Base-by-base conservation (phyloP, 2,329 filamentous ascomycete species). In the Cercospora zeina region DNA sequence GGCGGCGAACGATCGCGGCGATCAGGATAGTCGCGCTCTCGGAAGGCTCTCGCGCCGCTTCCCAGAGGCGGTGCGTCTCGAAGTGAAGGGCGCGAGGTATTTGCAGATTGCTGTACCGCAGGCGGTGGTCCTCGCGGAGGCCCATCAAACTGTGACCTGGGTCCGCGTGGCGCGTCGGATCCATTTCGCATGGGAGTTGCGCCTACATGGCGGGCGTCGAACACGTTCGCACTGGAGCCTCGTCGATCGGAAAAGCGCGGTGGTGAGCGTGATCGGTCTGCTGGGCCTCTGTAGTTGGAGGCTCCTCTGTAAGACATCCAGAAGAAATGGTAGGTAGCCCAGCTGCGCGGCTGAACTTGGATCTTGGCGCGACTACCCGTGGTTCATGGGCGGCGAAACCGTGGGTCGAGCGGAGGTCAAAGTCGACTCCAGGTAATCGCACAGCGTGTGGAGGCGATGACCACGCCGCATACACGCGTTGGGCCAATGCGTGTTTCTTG, bases 121-220 rank as follows among this genome's bases (percentile, higher is more conserved):
- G 73, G 63, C 54, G 73, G 70, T 39, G 75, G 73, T 4, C 65
- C 67, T 54, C 67, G 65, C n/a, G 73, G 72, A 57, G 78, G 75
- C 54, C 83, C 31, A 85, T 93, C 90, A 63, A 89, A 83, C 61
- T 92, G 79, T 3, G 89, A 90, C 75, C 93, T 91, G 10, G 92
- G 91, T 0, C 90, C 92, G 60, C 91, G 84, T 2, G 92, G 92
- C 1, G 90, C 88, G 66, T 96, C 90, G 50, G 67, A 64, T 31
- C 67, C 70, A 53, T 61, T 67, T 58, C 70, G 68, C 33, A 63
- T 58, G 19, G 69, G 66, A 21, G 58, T 61, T 19, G 67, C 66
- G 27, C 67, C 67, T 30, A 65, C 58, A 56, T 72, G 68, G 63
- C 73, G 65, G 34, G 61, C 64, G 56, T 71, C 70, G 50, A 72